Conservation (phyloP, 805 yeast genomes). For the Diddensiella santjacobensis region DNA sequence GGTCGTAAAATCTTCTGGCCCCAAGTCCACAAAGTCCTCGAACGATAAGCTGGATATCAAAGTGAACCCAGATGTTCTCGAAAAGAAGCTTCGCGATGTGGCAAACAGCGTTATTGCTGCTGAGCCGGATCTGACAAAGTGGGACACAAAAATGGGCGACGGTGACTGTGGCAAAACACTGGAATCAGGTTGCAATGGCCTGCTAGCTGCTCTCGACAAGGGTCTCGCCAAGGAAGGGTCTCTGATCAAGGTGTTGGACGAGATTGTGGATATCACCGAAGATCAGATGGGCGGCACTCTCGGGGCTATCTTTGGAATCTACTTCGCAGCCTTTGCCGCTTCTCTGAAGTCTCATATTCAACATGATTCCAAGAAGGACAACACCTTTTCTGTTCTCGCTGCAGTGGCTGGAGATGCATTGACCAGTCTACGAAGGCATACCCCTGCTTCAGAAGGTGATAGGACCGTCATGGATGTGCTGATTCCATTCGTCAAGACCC, state of each 20-base stretch:
- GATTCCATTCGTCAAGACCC: conserved; percentile 72
- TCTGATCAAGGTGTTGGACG: conserved; percentile 50
- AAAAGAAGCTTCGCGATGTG: conserved; percentile 26
- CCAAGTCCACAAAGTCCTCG: conserved; percentile 17
- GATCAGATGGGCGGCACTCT: conserved; percentile 93
- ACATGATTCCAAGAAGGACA: not conserved
- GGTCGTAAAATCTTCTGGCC: conserved; percentile 9
- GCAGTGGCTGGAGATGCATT: conserved; percentile 46
- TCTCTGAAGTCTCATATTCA: conserved; percentile 7
- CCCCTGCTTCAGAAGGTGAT: conserved; percentile 83
- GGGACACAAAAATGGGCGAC: conserved; percentile 87
- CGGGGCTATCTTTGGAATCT: conserved; percentile 86
- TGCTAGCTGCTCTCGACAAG: conserved; percentile 49
- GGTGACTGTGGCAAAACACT: conserved; percentile 95
- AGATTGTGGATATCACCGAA: conserved; percentile 76
- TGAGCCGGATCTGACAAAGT: conserved; percentile 78
- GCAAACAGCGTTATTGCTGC: conserved; percentile 43
- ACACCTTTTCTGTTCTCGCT: not conserved
- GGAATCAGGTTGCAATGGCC: conserved; percentile 71
- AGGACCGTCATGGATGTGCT: conserved; percentile 84
- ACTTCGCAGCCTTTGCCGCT: conserved; percentile 65
- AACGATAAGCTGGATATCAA: conserved; percentile 17
- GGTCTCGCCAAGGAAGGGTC: conserved; percentile 29
- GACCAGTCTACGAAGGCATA: conserved; percentile 70
- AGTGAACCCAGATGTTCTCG: conserved; percentile 29